A percentile compares a stretch with the other conserved stretches of the same genome.
Conservation (phyloP, 2,329 filamentous ascomycete genomes). For the Neopestalotiopsis clavispora region DNA sequence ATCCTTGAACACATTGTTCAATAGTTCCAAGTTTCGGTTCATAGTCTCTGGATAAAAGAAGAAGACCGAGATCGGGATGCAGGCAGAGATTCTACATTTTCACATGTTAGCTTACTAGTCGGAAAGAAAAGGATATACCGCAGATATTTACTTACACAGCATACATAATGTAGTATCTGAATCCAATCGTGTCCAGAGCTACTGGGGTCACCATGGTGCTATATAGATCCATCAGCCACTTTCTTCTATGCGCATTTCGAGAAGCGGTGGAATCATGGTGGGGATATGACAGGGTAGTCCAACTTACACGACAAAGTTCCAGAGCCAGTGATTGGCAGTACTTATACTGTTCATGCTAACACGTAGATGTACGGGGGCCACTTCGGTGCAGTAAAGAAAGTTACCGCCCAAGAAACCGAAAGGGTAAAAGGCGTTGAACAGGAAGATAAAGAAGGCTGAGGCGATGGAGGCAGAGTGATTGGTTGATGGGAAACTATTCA, state of each 20-base stretch:
- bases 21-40: slow-evolving; percentile 52
- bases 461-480: slow-evolving; percentile 54
- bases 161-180: slow-evolving; percentile 56
- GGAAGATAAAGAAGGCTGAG: slow-evolving; percentile 60
- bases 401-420: slow-evolving; percentile 64
- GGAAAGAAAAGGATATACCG: no score
- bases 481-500: slow-evolving; percentile 41
- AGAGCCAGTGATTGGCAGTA: slow-evolving; percentile 59
- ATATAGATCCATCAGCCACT: not conserved
- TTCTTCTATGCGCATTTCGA: no score
- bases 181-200: slow-evolving; percentile 55
- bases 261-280: no score
- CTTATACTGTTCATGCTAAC: slow-evolving; percentile 62
- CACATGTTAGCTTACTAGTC: no score
- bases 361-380: slow-evolving; percentile 57
- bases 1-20: slow-evolving; percentile 48
- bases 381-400: slow-evolving; percentile 64
- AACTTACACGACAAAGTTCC: slow-evolving; percentile 46
- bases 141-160: slow-evolving; percentile 31
- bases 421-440: slow-evolving; percentile 65
- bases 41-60: slow-evolving; percentile 54
- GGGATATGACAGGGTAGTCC: no score
- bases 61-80: slow-evolving; percentile 49
- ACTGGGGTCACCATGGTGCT: slow-evolving; percentile 47
- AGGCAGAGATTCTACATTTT: slow-evolving; percentile 39